phyloP scores from a whole-genome alignment of 2,329 filamentous ascomycete genomes.

The Helotiales sp. region DNA sequence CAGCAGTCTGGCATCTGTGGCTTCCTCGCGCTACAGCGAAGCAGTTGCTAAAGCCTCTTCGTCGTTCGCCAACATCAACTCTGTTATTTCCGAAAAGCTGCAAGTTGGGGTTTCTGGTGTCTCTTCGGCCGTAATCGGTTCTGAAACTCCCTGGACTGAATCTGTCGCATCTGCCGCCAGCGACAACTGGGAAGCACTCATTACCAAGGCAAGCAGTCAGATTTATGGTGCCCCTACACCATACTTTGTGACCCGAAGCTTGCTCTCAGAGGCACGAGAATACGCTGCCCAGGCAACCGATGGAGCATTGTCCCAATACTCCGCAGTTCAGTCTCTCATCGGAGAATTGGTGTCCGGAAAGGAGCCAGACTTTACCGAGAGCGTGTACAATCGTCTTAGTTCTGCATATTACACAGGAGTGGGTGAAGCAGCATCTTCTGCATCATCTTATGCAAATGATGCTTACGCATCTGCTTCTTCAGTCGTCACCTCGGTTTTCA shows the following conservation, averaged over 20 bases:
- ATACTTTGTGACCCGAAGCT: constrained; percentile 40
- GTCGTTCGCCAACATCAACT: constrained; percentile 55
- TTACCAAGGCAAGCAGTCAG: constrained; percentile 35
- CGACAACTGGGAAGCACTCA: constrained; percentile 39
- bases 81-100: constrained; percentile 45
- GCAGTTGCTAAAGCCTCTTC: constrained; percentile 45
- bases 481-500: constrained; percentile 50
- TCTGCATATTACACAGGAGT: constrained; percentile 70
- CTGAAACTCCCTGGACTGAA: constrained; percentile 52
- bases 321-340: constrained; percentile 68
- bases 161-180: constrained; percentile 49
- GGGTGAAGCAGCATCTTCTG: constrained; percentile 42
- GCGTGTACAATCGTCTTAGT: constrained; percentile 70
- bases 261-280: constrained; percentile 50
- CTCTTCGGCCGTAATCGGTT: constrained; percentile 31
- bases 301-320: constrained; percentile 63
- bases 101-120: constrained; percentile 40
- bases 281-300: constrained; percentile 64
- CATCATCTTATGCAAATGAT: constrained; percentile 52
- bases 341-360: constrained; percentile 76
- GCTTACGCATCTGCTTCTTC: constrained; percentile 44
- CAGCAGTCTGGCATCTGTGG: constrained; percentile 41
- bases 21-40: constrained; percentile 44
- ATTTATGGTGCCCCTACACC: constrained; percentile 35
- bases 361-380: constrained; percentile 80